phyloP scores from a whole-genome alignment of 148 eudicot genomes.

The Dianthus caryophyllus region DNA sequence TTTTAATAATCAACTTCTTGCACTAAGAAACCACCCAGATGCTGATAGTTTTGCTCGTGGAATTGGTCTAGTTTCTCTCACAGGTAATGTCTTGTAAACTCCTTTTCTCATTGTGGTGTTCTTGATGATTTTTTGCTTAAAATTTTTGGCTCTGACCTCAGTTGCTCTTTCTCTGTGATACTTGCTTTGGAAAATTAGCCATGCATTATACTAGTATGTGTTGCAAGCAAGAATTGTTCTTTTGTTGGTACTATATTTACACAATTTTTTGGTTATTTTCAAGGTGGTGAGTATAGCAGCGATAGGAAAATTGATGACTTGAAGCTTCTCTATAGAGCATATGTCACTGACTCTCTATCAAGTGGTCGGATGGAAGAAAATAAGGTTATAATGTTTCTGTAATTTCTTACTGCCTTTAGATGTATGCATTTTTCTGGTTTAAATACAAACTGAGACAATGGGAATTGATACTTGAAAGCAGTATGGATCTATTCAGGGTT shows the following conservation, averaged over 20 bases:
- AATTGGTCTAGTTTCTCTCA: constrained; percentile 64
- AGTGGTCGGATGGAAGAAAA: constrained; percentile 73
- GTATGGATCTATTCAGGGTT: too few relatives aligned
- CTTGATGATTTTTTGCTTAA: neutral
- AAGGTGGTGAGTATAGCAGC: constrained; percentile 82
- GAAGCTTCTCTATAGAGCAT: constrained; percentile 82
- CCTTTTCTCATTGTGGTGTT: constrained; percentile 13
- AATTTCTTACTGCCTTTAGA: constrained; percentile 8
- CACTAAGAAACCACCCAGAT: constrained; percentile 72
- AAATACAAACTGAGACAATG: neutral
- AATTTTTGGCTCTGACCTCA: neutral
- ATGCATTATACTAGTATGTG: neutral
- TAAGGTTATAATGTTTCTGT: constrained; percentile 46
- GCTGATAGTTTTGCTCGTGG: constrained; percentile 74
- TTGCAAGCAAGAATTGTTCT: constrained; percentile 1
- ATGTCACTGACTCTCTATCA: constrained; percentile 68
- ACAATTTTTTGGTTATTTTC: constrained; percentile 9
- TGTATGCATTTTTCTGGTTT: neutral
- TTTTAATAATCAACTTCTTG: constrained; percentile 54
- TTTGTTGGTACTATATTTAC: constrained; percentile 11
- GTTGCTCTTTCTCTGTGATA: neutral
- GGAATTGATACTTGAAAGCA: too few relatives aligned
- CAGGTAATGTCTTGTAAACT: constrained; percentile 41
- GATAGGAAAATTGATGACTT: constrained; percentile 74
- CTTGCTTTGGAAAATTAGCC: neutral